Evolutionary conservation across 768 basidiomycete species (phyloP), one percentile per base, ranked within the genome.

Genomic region (Tricholoma sp.): DNA sequence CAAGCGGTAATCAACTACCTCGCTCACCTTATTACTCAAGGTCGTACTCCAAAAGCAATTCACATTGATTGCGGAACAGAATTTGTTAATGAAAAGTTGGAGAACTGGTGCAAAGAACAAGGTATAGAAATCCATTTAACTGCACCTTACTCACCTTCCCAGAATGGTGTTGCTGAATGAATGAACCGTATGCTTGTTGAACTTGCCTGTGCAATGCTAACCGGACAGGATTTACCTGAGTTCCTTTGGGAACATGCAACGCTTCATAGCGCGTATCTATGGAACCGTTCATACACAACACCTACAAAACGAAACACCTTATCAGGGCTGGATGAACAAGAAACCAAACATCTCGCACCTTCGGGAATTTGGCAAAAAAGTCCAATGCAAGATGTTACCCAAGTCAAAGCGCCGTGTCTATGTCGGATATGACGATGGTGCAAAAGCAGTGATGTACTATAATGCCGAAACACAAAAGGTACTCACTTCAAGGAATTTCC

Each of bases 161-260:
- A 51, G 21, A 61, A 61, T 21, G 49, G 59, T 32, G 46, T 52
- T n/a, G 57, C 50, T 27, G 53, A 61, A 50, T 41, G 50, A 18
- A 41, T 41, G 10, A 57, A 61, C 32, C 22, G 57, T 1, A 58
- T 54, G 10, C 34, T 35, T 22, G 22, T 54, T 1, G 46, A 58
- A n/a, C 32, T 55, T 22, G 55, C 27, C 5, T 35, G 49, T 10
- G 41, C 52, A 4, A 61, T 61, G 55, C 45, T 61, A 16, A 59
- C 57, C 9, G 46, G 45, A 12, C 11, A 19, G 2, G 55, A 27
- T 3, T 5, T 27, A 3, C 24, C 24, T 3, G 24, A 27, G 5
- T 27, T 27, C 24, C 2, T 27, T 27, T 27, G 24, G 24, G 24
- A 27, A 27, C 24, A 27, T 27, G 24, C 24, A 27, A 27, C 5